Conservation (phyloP, 2,329 filamentous ascomycete species). For the Bipolaris zeicola region DNA sequence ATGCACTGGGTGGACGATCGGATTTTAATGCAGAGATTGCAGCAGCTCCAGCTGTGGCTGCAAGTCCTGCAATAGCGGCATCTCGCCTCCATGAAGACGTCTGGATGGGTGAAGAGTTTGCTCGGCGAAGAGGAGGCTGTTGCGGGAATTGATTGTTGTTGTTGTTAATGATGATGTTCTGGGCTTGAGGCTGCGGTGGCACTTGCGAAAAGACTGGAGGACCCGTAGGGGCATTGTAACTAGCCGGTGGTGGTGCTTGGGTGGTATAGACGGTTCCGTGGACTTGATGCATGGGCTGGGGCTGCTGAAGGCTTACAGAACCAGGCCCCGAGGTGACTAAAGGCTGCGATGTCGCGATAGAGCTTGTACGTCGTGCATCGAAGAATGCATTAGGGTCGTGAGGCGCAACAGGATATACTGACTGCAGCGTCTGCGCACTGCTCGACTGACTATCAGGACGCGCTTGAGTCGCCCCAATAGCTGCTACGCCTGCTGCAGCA, state of each 20-base stretch:
- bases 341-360: slow-evolving; percentile 51
- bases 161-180: slow-evolving; percentile 30
- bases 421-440: slow-evolving; percentile 61
- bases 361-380: slow-evolving; percentile 61
- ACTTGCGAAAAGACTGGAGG: slow-evolving; percentile 49
- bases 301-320: slow-evolving; percentile 79
- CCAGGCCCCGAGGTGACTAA: slow-evolving; percentile 40
- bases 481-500: slow-evolving; percentile 45
- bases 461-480: slow-evolving; percentile 54
- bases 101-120: slow-evolving; percentile 55
- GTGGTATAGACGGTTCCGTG: slow-evolving; percentile 68
- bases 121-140: slow-evolving; percentile 44
- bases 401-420: slow-evolving; percentile 70
- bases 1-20: slow-evolving; percentile 30
- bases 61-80: slow-evolving; percentile 51
- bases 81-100: slow-evolving; percentile 49
- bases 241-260: slow-evolving; percentile 48
- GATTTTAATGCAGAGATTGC: slow-evolving; percentile 42
- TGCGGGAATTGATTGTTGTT: slow-evolving; percentile 16
- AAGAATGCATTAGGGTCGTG: slow-evolving; percentile 65
- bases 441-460: slow-evolving; percentile 57
- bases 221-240: slow-evolving; percentile 50
- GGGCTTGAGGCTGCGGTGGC: slow-evolving; percentile 24
- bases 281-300: slow-evolving; percentile 77
- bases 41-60: slow-evolving; percentile 51